These are phyloP conservation scores for Skeletonema menzelii DNA, from an alignment of 108 stramenopile species.

Conservation along the genomic window DNA sequence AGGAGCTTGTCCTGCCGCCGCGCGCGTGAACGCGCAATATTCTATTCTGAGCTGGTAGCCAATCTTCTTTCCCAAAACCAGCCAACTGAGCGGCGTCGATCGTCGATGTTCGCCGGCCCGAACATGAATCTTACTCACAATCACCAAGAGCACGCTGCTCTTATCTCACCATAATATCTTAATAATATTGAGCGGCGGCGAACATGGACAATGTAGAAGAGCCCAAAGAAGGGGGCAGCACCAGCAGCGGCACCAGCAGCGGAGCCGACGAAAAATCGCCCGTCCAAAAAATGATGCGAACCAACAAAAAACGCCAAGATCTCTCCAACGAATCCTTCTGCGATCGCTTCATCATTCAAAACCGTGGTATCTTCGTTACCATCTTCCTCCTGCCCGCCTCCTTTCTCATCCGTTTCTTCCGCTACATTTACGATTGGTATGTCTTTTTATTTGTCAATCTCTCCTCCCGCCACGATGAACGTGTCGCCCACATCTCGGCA, in stretches of 20 bases:
- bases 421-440: conserved; percentile 1
- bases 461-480: conserved; percentile 21
- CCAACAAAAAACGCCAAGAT: neutral
- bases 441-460: neutral
- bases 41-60: no score
- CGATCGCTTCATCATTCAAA: conserved; percentile 5
- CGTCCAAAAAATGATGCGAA: neutral
- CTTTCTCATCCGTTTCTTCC: neutral
- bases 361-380: conserved; percentile 2
- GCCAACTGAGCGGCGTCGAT: no score
- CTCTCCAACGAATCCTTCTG: conserved; percentile 1
- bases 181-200: neutral
- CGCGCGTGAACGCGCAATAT: no score
- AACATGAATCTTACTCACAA: no score
- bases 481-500: conserved; percentile 16
- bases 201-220: neutral
- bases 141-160: no score
- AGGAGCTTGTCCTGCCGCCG: no score
- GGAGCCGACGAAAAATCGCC: neutral
- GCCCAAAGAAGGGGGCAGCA: neutral
- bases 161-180: no score
- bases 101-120: no score
- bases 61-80: no score
- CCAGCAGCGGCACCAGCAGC: neutral
- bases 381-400: neutral